phyloP scores from a whole-genome alignment of 352 stramenopile genomes.

The Lagenidium giganteum region DNA sequence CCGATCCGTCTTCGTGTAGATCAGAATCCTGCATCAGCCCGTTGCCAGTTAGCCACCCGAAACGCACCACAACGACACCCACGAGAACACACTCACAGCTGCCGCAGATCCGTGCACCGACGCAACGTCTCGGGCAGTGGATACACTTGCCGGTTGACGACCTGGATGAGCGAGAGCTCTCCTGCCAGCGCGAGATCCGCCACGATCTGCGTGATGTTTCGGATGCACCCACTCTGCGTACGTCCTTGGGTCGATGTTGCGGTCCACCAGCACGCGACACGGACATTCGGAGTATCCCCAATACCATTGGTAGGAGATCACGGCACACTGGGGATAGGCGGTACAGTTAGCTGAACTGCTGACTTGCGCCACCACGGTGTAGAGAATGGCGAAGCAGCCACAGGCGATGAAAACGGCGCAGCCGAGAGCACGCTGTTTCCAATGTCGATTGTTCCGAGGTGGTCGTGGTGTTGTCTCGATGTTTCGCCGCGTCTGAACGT shows the following conservation, averaged over 20 bases:
- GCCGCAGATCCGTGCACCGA: constrained; percentile 23
- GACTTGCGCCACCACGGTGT: constrained; percentile 20
- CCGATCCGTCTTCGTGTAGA: constrained; percentile 25
- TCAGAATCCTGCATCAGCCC: constrained; percentile 28
- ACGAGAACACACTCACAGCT: constrained; percentile 14
- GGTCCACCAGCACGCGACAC: constrained; percentile 36
- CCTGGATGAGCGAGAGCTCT: constrained; percentile 32
- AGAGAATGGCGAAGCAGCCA: constrained; percentile 23
- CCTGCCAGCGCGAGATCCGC: constrained; percentile 21
- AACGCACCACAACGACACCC: neutral
- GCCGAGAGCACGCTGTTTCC: constrained; percentile 20
- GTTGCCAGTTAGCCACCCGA: too few species aligned
- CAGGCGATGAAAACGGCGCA: constrained; percentile 35
- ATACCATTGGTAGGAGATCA: constrained; percentile 39
- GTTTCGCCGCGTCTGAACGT: constrained; percentile 13
- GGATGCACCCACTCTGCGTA: constrained; percentile 33
- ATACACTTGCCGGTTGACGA: constrained; percentile 34
- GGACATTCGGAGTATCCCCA: constrained; percentile 16
- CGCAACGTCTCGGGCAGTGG: constrained; percentile 27
- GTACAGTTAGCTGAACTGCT: constrained; percentile 24
- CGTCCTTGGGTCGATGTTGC: constrained; percentile 15
- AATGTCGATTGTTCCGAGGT: constrained; percentile 4
- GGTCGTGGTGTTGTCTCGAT: neutral
- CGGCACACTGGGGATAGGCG: constrained; percentile 24
- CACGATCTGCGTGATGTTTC: constrained; percentile 20